These are phyloP conservation scores for Tricholoma flavovirens DNA, from an alignment of 768 basidiomycete genomes.

Conservation along the genomic window DNA sequence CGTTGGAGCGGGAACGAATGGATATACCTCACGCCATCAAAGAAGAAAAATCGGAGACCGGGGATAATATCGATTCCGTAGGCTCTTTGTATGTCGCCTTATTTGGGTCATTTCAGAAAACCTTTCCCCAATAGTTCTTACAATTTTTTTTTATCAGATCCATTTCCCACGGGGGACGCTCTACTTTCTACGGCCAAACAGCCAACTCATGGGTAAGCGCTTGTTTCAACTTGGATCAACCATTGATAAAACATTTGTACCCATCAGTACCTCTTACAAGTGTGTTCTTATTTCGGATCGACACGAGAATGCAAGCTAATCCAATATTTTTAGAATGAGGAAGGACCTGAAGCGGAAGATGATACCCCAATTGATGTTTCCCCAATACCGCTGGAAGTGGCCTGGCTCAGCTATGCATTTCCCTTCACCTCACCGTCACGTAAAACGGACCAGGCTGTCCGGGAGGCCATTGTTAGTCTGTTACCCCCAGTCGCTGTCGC, in stretches of 20 bases:
- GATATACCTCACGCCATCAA: constrained; percentile 28
- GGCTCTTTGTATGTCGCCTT: constrained; percentile 50
- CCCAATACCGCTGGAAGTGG: constrained; percentile 44
- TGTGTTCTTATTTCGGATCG: constrained; percentile 20
- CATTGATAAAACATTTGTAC: constrained; percentile 11
- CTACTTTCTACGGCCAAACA: constrained; percentile 59
- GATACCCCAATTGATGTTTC: constrained; percentile 29
- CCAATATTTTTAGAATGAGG: constrained; percentile 44
- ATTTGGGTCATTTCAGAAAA: not conserved
- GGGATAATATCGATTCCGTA: constrained; percentile 56
- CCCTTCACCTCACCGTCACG: constrained; percentile 44
- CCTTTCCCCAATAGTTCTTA: constrained; percentile 10
- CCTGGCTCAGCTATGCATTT: constrained; percentile 58
- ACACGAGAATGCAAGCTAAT: not conserved
- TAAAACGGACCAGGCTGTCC: constrained; percentile 38
- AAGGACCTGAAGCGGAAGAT: constrained; percentile 50
- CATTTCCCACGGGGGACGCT: constrained; percentile 55
- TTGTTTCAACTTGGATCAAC: constrained; percentile 2
- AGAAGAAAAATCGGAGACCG: constrained; percentile 41
- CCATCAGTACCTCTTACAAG: constrained; percentile 59
- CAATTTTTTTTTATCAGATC: constrained; percentile 33
- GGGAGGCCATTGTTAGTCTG: constrained; percentile 37
- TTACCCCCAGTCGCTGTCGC: constrained; percentile 40
- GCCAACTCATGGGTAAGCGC: constrained; percentile 66
- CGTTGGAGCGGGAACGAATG: constrained; percentile 52